Base-by-base conservation (phyloP, 2,329 filamentous ascomycete genomes). In the Orbilia javanica region DNA sequence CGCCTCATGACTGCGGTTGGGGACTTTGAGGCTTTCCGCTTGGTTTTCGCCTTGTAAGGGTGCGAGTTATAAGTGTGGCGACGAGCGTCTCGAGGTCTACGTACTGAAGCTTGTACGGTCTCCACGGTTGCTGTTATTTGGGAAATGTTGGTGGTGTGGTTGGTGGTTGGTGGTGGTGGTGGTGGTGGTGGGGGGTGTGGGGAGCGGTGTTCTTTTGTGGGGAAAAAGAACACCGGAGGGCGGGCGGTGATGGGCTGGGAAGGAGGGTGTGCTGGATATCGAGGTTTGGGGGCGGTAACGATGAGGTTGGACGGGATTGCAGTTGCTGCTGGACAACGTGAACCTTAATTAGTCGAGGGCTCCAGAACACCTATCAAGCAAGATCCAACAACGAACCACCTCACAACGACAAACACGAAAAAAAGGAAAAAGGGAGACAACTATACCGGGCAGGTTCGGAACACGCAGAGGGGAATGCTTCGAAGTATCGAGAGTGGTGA, bases 61-160 rank as follows among this genome's bases (percentile, higher is more conserved):
- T 77, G 73, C 42, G 73, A 77, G 62, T 77, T 77, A 31, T 77
- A 71, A 22, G 48, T 63, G 73, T 77, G 73, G 46, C 73, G 73
- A 50, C 73, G 73, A 34, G 60, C 52, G 73, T 77, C 73, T 70
- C 66, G 39, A 44, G 73, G 50, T 77, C 73, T 71, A 66, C 73
- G 66, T n/a, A 77, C 73, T 67, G 73, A 60, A 63, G 73, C 73
- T 77, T 77, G 73, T 39, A 66, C 65, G 66, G 73, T 77, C 73
- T 77, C 73, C 73, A 77, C 73, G 73, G 66, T 77, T 77, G 73
- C 73, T 77, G 73, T 77, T 71, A 53, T 71, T 77, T 77, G 66
- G 42, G 73, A 77, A 77, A 77, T 71, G 70, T 71, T 77, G 73
- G 73, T n/a, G n/a, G n/a, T n/a, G 67, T 55, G 67, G 25, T 36